Evolutionary conservation across 2,329 filamentous ascomycete species (phyloP), one percentile per base, ranked within the genome.

Genomic region (Dactylonectria estremocensis): DNA sequence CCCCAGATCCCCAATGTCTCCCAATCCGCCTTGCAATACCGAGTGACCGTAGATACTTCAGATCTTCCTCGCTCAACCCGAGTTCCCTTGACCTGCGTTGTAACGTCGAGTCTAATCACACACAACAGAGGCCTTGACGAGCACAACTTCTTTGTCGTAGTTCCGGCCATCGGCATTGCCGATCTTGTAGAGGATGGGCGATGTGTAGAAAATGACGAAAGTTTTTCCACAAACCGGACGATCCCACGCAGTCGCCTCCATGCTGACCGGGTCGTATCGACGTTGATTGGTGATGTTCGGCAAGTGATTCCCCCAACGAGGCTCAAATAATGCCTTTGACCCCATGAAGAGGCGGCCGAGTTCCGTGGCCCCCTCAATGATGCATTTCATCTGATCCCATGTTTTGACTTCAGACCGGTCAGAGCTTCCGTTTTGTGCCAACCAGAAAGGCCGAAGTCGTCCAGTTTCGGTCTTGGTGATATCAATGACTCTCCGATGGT

Each of bases 161-260:
- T 54, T 55, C 7, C 65, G 55, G 0, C 70, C 72, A 16, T 71
- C 57, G 0, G 66, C 61, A 1, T 66, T 71, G 3, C 68, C 70
- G 0, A 1, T 0, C 20, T 71, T 74, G 40, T 2, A 14, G 1
- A 74, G 57, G 5, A 14, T 8, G 0, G 72, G 72, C 0, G 70
- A 70, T 0, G 56, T 3, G 3, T 46, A 48, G 5, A 68, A 59
- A 2, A 5, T 0, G 2, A 74, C 60, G 0, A 0, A 18, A 11
- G 64, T 69, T 11, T 24, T 20, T 18, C 9, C 0, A 7, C 1
- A 3, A 53, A 46, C 2, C 9, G 0, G 0, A 22, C 6, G 0
- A 2, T 35, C 2, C 22, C 20, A 2, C 0, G 18, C 45, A 1
- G 28, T 11, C 1, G n/a, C 28, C 0, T 56, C n/a, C 72, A 74